These are phyloP conservation scores for Gnomoniopsis smithogilvyi DNA, from an alignment of 2,329 filamentous ascomycete genomes.

Conservation along the genomic window DNA sequence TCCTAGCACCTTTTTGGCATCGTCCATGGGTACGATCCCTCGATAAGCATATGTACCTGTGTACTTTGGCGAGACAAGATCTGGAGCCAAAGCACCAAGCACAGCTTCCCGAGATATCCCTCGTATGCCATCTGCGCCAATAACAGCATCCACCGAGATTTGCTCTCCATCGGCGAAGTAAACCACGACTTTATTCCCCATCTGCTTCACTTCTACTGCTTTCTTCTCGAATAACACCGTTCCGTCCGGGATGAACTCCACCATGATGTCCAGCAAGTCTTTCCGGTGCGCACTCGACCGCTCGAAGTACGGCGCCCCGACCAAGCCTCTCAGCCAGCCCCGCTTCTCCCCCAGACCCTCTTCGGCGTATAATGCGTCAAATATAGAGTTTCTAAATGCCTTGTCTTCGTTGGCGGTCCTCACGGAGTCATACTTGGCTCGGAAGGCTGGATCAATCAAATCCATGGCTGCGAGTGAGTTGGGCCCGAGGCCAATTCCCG, in stretches of 20 bases:
- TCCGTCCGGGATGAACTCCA: constrained; percentile 26
- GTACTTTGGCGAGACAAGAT: constrained; percentile 25
- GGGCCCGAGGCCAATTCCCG: constrained; percentile 35
- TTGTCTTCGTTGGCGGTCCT: constrained; percentile 35
- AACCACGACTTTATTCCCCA: constrained; percentile 20
- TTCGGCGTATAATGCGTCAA: constrained; percentile 37
- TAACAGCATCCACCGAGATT: constrained; percentile 21
- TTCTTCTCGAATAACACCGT: constrained; percentile 26
- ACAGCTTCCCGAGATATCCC: constrained; percentile 24
- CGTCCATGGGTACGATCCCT: constrained; percentile 25
- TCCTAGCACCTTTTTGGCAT: constrained; percentile 25
- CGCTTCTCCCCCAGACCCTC: constrained; percentile 36
- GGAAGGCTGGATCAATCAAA: constrained; percentile 35
- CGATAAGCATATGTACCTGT: constrained; percentile 26
- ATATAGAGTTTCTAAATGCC: constrained; percentile 35
- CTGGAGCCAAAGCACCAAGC: constrained; percentile 22
- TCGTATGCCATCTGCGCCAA: constrained; percentile 27
- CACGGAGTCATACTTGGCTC: constrained; percentile 34
- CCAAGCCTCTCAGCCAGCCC: constrained; percentile 26
- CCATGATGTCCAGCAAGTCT: constrained; percentile 40
- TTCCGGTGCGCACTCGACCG: constrained; percentile 39
- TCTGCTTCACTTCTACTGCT: constrained; percentile 22
- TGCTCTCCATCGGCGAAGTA: constrained; percentile 23
- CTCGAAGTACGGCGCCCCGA: constrained; percentile 33
- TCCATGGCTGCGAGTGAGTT: constrained; percentile 38